Conservation (phyloP, 495 filamentous ascomycete genomes). For the Aspergillus heteromorphus region DNA sequence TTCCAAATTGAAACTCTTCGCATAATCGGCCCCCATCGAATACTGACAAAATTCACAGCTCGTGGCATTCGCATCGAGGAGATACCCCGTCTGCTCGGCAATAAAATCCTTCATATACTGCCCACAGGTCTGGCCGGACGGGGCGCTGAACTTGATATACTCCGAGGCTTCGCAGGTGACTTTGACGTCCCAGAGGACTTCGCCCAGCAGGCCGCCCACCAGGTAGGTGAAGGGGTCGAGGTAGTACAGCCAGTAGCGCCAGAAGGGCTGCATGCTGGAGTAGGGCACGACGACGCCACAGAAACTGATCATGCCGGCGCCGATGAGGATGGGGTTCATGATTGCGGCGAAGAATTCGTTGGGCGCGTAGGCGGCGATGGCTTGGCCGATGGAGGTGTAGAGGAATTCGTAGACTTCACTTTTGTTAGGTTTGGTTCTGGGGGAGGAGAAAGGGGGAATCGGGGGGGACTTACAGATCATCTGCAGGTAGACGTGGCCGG, state of each 20-base stretch:
- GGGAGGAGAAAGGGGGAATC: too few relatives aligned
- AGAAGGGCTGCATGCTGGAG: constrained; percentile 46
- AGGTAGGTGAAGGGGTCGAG: constrained; percentile 53
- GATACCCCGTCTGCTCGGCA: constrained; percentile 46
- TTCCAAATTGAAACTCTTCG: constrained; percentile 32
- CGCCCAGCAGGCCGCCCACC: constrained; percentile 42
- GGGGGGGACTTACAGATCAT: constrained; percentile 47
- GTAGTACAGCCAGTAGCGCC: constrained; percentile 57
- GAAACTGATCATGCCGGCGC: constrained; percentile 48
- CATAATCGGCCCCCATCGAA: constrained; percentile 33
- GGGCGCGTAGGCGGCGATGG: constrained; percentile 50
- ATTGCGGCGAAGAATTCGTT: constrained; percentile 50
- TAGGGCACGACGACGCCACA: constrained; percentile 53
- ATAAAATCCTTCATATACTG: constrained; percentile 60
- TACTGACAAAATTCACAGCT: constrained; percentile 60
- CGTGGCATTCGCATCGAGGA: constrained; percentile 50
- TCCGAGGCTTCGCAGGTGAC: constrained; percentile 57
- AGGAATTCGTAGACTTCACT: constrained; percentile 40
- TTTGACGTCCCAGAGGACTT: constrained; percentile 34
- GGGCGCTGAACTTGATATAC: constrained; percentile 56
- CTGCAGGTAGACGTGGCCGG: constrained; percentile 42
- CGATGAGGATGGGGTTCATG: constrained; percentile 47
- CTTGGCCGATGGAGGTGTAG: constrained; percentile 40
- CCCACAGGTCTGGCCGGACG: constrained; percentile 58
- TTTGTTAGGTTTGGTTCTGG: constrained; percentile 1